These are phyloP conservation scores for Candida andamanensis DNA, from an alignment of 805 yeast genomes.

Conservation along the genomic window DNA sequence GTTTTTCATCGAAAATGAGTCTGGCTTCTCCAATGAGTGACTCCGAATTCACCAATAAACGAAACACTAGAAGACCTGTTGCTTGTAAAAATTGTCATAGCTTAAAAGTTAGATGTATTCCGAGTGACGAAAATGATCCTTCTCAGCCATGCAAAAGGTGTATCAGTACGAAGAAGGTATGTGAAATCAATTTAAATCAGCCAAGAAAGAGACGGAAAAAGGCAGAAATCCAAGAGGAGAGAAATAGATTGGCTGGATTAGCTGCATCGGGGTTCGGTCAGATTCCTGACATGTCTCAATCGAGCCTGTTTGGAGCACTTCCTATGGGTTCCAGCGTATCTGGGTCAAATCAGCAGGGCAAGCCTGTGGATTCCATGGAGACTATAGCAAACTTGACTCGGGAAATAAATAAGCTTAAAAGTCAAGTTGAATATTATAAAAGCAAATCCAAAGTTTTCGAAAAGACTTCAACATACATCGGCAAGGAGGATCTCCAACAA, in stretches of 20 bases:
- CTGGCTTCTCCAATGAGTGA: background rate
- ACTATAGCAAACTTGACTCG: background rate
- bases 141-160: conserved; percentile 73
- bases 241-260: background rate
- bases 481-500: conserved; percentile 34
- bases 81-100: conserved; percentile 77
- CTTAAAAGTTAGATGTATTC: conserved; percentile 79
- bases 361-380: too few species aligned
- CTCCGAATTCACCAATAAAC: background rate
- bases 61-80: conserved; percentile 39
- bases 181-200: conserved; percentile 64
- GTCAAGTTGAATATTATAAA: conserved; percentile 11
- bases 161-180: conserved; percentile 51
- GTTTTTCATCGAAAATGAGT: background rate
- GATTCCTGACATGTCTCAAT: background rate
- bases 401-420: conserved; percentile 15
- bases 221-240: conserved; percentile 18
- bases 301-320: background rate
- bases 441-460: background rate
- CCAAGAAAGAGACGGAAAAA: conserved; percentile 45
- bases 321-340: background rate
- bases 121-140: conserved; percentile 54
- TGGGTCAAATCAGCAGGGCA: too few species aligned
- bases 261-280: background rate
- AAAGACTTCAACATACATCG: conserved; percentile 19